These are phyloP conservation scores for Urochloa ruziziensis DNA, from an alignment of 176 grass and related monocot species.

Conservation along the genomic window DNA sequence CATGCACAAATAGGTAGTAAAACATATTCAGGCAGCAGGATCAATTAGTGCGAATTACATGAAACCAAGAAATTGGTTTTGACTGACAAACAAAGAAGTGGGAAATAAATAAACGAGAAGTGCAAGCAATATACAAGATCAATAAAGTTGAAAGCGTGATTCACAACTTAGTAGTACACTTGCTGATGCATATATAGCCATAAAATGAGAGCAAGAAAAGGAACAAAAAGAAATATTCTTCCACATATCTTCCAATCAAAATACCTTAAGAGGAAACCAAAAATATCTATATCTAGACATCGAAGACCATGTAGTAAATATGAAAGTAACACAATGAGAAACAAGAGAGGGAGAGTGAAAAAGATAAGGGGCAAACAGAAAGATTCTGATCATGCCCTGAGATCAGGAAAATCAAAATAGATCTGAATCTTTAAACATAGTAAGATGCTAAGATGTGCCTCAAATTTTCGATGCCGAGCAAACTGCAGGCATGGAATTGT, in stretches of 20 bases:
- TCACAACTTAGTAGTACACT: not conserved
- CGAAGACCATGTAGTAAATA: slow-evolving; percentile 10
- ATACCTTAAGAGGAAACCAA: not conserved
- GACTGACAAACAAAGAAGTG: not conserved
- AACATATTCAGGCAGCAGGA: not conserved
- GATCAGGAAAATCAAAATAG: not conserved
- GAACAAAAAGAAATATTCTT: slow-evolving; percentile 2
- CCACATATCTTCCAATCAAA: not conserved
- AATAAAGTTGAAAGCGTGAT: not conserved
- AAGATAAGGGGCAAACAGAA: not conserved
- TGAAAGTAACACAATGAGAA: slow-evolving; percentile 9
- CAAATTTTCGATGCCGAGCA: not conserved
- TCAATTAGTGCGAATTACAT: not conserved
- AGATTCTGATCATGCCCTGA: not conserved
- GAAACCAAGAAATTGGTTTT: not conserved
- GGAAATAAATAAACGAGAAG: no score
- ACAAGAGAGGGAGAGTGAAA: not conserved
- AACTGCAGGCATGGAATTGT: not conserved
- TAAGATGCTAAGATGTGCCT: not conserved
- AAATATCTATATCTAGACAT: not conserved
- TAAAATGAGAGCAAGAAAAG: slow-evolving; percentile 26
- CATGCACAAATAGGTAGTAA: not conserved
- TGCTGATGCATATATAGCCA: not conserved
- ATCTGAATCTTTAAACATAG: slow-evolving; percentile 1
- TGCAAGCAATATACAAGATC: slow-evolving; percentile 1